Conservation (phyloP, 495 filamentous ascomycete species). For the Melanomma pulvis-pyrius region DNA sequence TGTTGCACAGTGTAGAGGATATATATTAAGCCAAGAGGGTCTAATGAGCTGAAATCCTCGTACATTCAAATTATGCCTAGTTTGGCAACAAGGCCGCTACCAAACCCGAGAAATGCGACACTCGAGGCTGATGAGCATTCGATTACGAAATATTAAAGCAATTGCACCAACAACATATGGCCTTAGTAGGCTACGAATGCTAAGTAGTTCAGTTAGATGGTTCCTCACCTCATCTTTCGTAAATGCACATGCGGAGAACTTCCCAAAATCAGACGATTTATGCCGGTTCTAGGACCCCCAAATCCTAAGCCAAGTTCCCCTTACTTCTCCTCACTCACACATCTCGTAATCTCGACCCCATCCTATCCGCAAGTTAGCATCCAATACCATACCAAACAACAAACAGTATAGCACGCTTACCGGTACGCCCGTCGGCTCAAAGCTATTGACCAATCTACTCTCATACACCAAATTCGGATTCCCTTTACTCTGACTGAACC, state of each 20-base stretch:
- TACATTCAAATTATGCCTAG: not conserved
- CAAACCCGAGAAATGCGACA: no score
- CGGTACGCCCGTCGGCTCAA: constrained; percentile 63
- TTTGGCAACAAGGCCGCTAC: no score
- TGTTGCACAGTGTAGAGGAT: not conserved
- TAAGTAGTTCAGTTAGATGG: no score
- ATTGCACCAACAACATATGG: no score
- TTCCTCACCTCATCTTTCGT: no score
- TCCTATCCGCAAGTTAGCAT: constrained; percentile 55
- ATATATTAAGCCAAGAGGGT: not conserved
- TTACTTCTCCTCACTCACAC: constrained; percentile 47
- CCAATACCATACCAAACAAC: not conserved
- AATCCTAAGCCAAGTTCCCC: not conserved
- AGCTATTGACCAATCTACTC: constrained; percentile 66
- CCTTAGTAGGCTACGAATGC: no score
- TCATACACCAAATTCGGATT: constrained; percentile 73
- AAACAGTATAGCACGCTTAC: constrained; percentile 46
- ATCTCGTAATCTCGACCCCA: constrained; percentile 71
- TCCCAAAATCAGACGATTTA: no score
- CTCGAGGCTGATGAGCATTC: no score
- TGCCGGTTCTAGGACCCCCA: not conserved
- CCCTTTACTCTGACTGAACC: constrained; percentile 55
- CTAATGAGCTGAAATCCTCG: not conserved
- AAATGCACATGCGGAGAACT: no score
- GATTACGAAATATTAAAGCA: not conserved